A percentile compares a stretch with the other conserved stretches of the same genome.
Conservation (phyloP, 1,284 basidiomycete species). For the Trichosporon sp. region DNA sequence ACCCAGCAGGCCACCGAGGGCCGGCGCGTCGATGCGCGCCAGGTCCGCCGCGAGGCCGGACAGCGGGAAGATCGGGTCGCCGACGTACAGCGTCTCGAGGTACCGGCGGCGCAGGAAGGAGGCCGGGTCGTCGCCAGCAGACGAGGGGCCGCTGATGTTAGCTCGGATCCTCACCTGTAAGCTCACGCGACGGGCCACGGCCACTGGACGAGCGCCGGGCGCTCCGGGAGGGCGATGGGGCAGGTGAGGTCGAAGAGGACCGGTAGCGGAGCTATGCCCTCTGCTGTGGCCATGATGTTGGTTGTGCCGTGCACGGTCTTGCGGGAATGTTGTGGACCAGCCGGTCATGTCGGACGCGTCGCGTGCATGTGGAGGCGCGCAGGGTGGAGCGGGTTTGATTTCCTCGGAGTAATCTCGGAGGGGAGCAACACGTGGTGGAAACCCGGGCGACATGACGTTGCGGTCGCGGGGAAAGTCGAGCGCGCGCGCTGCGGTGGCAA, state of each 20-base stretch:
- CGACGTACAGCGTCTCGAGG: conserved; percentile 37
- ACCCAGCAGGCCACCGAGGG: background rate
- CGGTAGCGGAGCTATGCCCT: conserved; percentile 19
- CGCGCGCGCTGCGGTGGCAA: background rate
- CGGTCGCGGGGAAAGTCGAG: background rate
- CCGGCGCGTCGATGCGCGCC: conserved; percentile 9
- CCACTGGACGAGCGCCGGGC: conserved; percentile 22
- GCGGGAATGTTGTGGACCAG: background rate
- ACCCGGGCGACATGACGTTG: background rate
- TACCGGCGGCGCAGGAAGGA: conserved; percentile 25
- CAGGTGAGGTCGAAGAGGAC: conserved; percentile 34
- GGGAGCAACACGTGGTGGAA: background rate
- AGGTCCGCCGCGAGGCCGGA: conserved; percentile 29
- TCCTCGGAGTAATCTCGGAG: background rate
- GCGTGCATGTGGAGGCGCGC: background rate
- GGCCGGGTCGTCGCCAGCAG: background rate
- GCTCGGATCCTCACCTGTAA: background rate
- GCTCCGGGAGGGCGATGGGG: conserved; percentile 28
- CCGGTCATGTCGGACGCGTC: background rate
- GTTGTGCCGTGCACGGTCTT: background rate
- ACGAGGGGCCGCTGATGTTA: conserved; percentile 26
- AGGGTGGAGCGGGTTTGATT: background rate
- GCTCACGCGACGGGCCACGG: conserved; percentile 32
- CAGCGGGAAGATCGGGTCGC: conserved; percentile 34
- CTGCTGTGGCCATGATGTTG: background rate